These are phyloP conservation scores for Pythium dissimile DNA, from an alignment of 352 stramenopile genomes.

Conservation along the genomic window DNA sequence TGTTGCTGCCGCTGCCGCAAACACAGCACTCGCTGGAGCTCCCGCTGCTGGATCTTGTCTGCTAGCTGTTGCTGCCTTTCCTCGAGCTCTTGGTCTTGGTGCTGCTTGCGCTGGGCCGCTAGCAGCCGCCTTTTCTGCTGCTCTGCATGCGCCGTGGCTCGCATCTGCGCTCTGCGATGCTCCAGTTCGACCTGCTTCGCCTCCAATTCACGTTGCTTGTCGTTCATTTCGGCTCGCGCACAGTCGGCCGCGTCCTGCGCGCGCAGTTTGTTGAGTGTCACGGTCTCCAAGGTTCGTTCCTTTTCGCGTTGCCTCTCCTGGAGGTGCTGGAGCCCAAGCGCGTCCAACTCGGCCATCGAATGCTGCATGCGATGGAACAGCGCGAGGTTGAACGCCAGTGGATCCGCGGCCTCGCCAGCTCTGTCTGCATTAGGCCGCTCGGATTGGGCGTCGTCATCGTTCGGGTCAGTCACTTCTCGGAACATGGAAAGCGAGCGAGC, in stretches of 20 bases:
- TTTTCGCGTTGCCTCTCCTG: constrained; percentile 30
- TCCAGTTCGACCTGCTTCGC: not conserved
- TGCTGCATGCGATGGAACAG: constrained; percentile 41
- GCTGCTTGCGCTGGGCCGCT: constrained; percentile 8
- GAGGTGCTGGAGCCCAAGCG: constrained; percentile 27
- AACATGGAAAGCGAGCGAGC: constrained; percentile 5
- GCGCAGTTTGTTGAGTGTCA: constrained; percentile 29
- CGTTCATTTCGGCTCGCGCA: constrained; percentile 3
- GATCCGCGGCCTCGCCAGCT: not conserved
- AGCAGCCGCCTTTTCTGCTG: constrained; percentile 11
- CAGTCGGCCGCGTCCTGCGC: not conserved
- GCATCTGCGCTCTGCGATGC: not conserved
- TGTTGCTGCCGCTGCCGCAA: constrained; percentile 1
- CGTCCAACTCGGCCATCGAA: constrained; percentile 31
- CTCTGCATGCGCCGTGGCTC: not conserved
- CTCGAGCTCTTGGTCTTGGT: constrained; percentile 17
- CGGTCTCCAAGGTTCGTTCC: constrained; percentile 28
- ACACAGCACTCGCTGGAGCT: constrained; percentile 8
- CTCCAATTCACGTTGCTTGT: constrained; percentile 14
- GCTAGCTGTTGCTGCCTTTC: constrained; percentile 25
- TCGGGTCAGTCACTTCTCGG: not conserved
- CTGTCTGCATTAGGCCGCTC: too few relatives aligned
- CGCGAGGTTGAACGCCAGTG: constrained; percentile 23
- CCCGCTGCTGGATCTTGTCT: constrained; percentile 15
- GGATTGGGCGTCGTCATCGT: not conserved